Conservation (phyloP, 2,329 filamentous ascomycete genomes). For the Trichoderma koningiopsis region DNA sequence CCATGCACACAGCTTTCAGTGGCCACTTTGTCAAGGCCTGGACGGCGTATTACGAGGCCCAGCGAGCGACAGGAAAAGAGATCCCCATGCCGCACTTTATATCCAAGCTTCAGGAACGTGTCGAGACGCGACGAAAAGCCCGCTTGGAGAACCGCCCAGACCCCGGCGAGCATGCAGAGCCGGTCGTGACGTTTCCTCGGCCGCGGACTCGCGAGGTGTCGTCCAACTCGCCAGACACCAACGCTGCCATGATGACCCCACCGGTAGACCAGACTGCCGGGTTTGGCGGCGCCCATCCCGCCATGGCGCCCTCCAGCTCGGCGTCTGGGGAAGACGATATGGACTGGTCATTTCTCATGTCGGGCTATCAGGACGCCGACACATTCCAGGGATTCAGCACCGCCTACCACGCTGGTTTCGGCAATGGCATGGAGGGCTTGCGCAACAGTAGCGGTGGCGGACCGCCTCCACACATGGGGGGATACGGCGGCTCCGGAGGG, state of each 20-base stretch:
- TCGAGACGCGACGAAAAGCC: slow-evolving; percentile 40
- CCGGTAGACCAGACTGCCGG: slow-evolving; percentile 32
- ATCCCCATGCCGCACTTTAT: slow-evolving; percentile 52
- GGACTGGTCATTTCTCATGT: slow-evolving; percentile 54
- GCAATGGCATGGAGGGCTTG: slow-evolving; percentile 27
- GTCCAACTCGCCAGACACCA: slow-evolving; percentile 30
- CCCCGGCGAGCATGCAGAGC: slow-evolving; percentile 31
- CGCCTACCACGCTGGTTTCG: slow-evolving; percentile 31
- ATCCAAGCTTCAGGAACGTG: slow-evolving; percentile 48
- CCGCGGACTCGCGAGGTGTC: slow-evolving; percentile 23
- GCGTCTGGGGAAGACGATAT: slow-evolving; percentile 41
- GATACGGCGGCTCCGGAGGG: slow-evolving; percentile 29
- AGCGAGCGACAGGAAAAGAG: slow-evolving; percentile 47
- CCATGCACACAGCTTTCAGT: slow-evolving; percentile 60
- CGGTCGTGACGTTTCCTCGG: slow-evolving; percentile 33
- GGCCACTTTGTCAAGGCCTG: slow-evolving; percentile 64
- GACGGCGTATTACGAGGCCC: slow-evolving; percentile 57
- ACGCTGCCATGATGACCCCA: slow-evolving; percentile 40
- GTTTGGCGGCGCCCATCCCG: slow-evolving; percentile 21
- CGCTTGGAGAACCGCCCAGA: slow-evolving; percentile 36
- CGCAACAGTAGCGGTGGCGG: slow-evolving; percentile 24
- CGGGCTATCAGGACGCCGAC: slow-evolving; percentile 43
- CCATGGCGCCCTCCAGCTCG: slow-evolving; percentile 27
- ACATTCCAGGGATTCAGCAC: slow-evolving; percentile 37
- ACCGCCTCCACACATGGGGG: slow-evolving; percentile 27